These are phyloP conservation scores for Clavispora asparagi DNA, from an alignment of 805 yeast genomes.

Conservation along the genomic window DNA sequence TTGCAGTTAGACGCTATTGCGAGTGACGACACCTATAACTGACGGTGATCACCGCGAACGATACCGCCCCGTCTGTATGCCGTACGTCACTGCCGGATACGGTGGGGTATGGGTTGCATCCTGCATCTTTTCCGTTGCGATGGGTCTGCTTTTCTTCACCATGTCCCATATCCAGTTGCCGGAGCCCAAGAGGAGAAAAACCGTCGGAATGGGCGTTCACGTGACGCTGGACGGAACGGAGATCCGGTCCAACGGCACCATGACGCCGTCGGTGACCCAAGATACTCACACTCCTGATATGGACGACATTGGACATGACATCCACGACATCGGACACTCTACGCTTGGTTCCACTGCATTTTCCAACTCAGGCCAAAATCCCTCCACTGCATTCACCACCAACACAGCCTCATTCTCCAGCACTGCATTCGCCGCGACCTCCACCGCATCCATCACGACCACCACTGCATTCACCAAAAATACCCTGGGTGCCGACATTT, in stretches of 20 bases:
- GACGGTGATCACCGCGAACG: not conserved
- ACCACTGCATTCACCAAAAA: too few relatives aligned
- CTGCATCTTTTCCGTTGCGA: not conserved
- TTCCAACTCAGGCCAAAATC: too few relatives aligned
- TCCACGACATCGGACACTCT: not conserved
- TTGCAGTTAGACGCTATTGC: not conserved
- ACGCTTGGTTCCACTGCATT: not conserved
- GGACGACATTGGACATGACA: too few relatives aligned
- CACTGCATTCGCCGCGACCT: too few relatives aligned
- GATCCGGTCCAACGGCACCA: constrained; percentile 8
- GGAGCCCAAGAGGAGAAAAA: constrained; percentile 8
- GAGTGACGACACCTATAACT: too few relatives aligned
- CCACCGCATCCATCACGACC: too few relatives aligned
- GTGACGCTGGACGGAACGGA: constrained; percentile 5
- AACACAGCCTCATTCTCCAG: too few relatives aligned
- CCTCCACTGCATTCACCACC: too few relatives aligned
- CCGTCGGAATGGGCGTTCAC: not conserved
- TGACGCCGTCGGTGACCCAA: constrained; percentile 3
- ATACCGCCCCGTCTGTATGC: not conserved
- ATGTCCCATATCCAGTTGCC: constrained; percentile 2
- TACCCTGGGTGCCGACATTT: too few relatives aligned
- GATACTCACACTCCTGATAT: too few relatives aligned
- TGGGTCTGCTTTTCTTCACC: not conserved
- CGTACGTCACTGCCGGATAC: not conserved
- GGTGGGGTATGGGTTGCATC: not conserved